Conservation (phyloP, 768 basidiomycete species). For the Hericium rajendrae region DNA sequence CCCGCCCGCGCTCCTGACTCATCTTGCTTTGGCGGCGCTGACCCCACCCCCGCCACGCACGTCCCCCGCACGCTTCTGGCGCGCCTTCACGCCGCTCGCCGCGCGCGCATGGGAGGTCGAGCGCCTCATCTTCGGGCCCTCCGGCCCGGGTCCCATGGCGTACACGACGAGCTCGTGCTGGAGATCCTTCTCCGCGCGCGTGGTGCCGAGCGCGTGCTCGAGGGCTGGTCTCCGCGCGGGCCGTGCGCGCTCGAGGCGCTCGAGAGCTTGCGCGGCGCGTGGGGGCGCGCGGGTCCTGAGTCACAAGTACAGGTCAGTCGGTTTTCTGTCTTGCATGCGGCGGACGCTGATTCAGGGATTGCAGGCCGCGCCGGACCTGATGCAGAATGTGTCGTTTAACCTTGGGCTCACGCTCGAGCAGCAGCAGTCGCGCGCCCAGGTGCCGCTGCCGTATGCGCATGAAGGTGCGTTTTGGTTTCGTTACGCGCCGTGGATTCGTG, state of each 20-base stretch:
- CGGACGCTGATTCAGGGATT: conserved; percentile 1
- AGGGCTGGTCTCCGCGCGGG: conserved; percentile 42
- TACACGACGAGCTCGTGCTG: conserved; percentile 44
- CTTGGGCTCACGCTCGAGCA: conserved; percentile 77
- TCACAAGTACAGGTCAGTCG: conserved; percentile 8
- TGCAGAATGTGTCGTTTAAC: conserved; percentile 77
- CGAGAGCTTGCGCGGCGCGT: conserved; percentile 40
- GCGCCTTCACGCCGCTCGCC: conserved; percentile 60
- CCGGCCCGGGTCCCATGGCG: conserved; percentile 38
- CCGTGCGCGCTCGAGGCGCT: conserved; percentile 44
- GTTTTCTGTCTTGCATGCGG: background rate
- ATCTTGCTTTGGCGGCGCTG: conserved; percentile 64
- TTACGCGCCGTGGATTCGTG: background rate
- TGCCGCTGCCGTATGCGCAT: conserved; percentile 86
- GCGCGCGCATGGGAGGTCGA: conserved; percentile 52
- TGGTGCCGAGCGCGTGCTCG: conserved; percentile 49
- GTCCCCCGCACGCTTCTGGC: conserved; percentile 68
- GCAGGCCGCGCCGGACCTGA: conserved; percentile 44
- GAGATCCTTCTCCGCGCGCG: conserved; percentile 52
- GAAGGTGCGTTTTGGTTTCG: conserved; percentile 41
- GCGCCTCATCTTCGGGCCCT: conserved; percentile 46
- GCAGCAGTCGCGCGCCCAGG: conserved; percentile 65
- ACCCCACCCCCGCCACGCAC: conserved; percentile 60
- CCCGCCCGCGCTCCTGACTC: conserved; percentile 56
- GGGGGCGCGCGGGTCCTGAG: conserved; percentile 23